Evolutionary conservation across 2,329 filamentous ascomycete species (phyloP).

Genomic region (Colletotrichum kahawae): DNA sequence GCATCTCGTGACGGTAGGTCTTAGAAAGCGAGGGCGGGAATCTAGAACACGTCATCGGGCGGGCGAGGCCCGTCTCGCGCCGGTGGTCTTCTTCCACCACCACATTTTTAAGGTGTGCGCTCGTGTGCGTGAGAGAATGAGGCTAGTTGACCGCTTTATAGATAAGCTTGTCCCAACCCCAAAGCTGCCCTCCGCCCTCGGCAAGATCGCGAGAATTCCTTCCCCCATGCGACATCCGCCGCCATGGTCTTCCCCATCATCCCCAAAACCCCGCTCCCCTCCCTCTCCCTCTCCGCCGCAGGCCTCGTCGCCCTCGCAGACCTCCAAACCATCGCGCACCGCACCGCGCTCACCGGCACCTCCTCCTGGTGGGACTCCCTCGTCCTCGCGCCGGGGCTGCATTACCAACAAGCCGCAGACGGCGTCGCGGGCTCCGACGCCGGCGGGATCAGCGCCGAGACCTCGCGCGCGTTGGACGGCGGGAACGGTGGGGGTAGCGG

Average conservation of each 20-base stretch:
- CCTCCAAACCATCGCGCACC: slow-evolving; percentile 58
- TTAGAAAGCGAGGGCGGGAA: background rate
- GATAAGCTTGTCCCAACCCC: background rate
- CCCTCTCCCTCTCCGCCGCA: slow-evolving; percentile 51
- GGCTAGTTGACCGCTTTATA: background rate
- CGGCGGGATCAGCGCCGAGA: slow-evolving; percentile 39
- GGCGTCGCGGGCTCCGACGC: slow-evolving; percentile 43
- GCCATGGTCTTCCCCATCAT: slow-evolving; percentile 42
- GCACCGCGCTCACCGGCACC: slow-evolving; percentile 61
- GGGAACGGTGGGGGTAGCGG: background rate
- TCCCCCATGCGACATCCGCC: background rate
- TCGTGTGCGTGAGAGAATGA: too few relatives aligned
- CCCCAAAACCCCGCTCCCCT: slow-evolving; percentile 49
- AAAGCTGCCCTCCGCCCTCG: too few relatives aligned
- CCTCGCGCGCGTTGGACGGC: slow-evolving; percentile 58
- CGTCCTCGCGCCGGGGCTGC: slow-evolving; percentile 64
- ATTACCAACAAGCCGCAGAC: slow-evolving; percentile 63
- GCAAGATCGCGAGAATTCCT: too few relatives aligned
- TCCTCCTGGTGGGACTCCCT: slow-evolving; percentile 62
- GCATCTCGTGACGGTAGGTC: background rate
- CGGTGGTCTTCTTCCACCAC: background rate
- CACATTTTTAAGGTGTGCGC: too few relatives aligned
- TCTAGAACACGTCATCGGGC: background rate
- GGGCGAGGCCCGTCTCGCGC: background rate
- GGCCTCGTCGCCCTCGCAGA: slow-evolving; percentile 66